Conservation (phyloP, 2,329 filamentous ascomycete species). For the Exophiala aquamarina region DNA sequence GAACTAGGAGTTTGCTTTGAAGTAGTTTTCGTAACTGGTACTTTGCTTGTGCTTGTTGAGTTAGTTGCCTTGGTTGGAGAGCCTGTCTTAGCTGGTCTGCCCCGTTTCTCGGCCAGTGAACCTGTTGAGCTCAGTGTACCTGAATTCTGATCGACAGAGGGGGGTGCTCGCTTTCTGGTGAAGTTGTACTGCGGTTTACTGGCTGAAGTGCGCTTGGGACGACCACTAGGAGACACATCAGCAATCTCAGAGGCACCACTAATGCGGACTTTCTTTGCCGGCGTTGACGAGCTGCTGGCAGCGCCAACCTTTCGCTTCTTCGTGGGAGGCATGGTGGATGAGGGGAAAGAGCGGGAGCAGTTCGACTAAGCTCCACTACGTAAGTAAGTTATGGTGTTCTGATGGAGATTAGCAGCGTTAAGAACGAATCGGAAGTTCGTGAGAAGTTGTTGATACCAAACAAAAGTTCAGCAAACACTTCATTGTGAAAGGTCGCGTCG, state of each 20-base stretch:
- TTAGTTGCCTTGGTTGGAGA: conserved; percentile 1
- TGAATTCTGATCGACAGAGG: no score
- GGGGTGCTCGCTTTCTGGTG: not conserved
- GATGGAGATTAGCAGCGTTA: not conserved
- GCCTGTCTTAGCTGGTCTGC: conserved; percentile 3
- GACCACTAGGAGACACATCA: conserved; percentile 15
- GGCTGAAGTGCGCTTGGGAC: conserved; percentile 22
- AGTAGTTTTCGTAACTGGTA: no score
- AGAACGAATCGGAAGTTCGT: no score
- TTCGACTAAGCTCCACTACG: no score
- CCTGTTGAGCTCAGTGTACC: no score
- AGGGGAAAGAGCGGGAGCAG: not conserved
- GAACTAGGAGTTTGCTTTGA: no score
- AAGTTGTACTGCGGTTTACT: conserved; percentile 22
- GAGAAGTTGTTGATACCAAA: no score
- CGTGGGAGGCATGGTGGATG: conserved; percentile 14
- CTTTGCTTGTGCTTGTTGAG: no score
- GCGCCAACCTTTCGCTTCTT: conserved; percentile 23
- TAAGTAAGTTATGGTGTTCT: no score
- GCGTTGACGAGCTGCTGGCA: not conserved
- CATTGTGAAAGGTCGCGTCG: no score
- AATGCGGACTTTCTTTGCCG: conserved; percentile 22
- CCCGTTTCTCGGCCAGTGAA: conserved; percentile 5
- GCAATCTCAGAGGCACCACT: conserved; percentile 10
- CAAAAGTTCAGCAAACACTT: no score